Evolutionary conservation across 805 yeast species (phyloP).

Genomic region (Cyberlindnera xylosilytica): DNA sequence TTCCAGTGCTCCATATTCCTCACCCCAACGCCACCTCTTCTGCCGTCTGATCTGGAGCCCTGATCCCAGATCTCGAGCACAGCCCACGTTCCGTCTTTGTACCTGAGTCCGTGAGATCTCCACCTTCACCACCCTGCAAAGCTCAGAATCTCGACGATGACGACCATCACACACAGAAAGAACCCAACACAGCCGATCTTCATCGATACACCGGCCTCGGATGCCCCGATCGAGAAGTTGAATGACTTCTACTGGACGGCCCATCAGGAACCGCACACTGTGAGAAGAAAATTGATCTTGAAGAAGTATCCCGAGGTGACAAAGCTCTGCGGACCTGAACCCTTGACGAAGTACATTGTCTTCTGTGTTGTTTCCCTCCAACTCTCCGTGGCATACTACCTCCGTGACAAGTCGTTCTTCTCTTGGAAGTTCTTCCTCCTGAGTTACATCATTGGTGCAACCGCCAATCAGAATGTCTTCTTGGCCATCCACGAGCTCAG

Average conservation of each 20-base stretch:
- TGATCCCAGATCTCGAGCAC: not conserved
- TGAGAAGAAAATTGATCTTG: conserved; percentile 69
- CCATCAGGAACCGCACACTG: conserved; percentile 75
- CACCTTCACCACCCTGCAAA: not conserved
- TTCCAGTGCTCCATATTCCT: too few relatives aligned
- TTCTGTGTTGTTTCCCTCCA: conserved; percentile 66
- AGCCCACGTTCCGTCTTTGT: not conserved
- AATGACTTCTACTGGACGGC: conserved; percentile 83
- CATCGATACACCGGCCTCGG: conserved; percentile 31
- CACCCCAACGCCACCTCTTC: not conserved
- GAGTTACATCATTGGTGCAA: conserved; percentile 83
- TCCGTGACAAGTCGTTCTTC: conserved; percentile 53
- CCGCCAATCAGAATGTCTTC: conserved; percentile 79
- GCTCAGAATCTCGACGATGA: conserved; percentile 13
- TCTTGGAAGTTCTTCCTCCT: conserved; percentile 51
- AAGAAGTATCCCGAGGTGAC: conserved; percentile 75
- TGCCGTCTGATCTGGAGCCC: too few relatives aligned
- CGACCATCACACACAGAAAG: conserved; percentile 28
- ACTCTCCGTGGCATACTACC: conserved; percentile 55
- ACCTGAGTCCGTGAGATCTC: not conserved
- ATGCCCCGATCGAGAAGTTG: conserved; percentile 31
- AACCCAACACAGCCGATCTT: conserved; percentile 23
- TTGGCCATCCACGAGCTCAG: conserved; percentile 85
- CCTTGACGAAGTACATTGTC: conserved; percentile 76
- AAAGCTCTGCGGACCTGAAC: conserved; percentile 82